Evolutionary conservation across 75 land plant species (phyloP), one percentile per base, ranked within the genome.

Genomic region (Selaginella tamariscina): DNA sequence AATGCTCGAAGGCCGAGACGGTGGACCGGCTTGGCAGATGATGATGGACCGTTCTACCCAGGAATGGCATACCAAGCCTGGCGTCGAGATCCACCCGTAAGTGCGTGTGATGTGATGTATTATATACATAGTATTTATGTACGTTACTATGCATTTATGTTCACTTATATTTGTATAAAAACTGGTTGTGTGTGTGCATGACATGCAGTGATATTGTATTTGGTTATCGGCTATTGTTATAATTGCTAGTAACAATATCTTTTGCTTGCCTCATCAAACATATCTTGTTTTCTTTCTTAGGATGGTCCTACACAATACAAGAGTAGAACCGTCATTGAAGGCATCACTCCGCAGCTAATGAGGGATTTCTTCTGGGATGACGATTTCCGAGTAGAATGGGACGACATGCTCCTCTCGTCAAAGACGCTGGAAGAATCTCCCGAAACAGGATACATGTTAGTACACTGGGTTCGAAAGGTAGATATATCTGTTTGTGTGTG

Each of bases 331-430:
- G 79, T 92, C 0, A 77, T 76, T 70, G 96, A 89, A 74, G 90
- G 89, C 74, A 80, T 79, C 20, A 72, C 81, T 0, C 90, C 97
- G 39, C 89, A 89, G 70, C n/a, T 74, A 44, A 69, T 92, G 71
- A 79, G 88, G 67, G 97, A 91, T 65, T 91, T 91, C 70, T 91
- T 88, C 74, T 89, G 95, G 95, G 94, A 91, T 56, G 97, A 91
- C 75, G 87, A 89, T 27, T 91, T 88, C 70, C 70, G 97, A 39
- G 29, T 69, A 9, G 82, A 73, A 59, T 92, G 97, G 97, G 97
- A 92, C 80, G 90, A 86, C 77, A 92, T 92, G 97, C 86, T 92
- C 33, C 28, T 84, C n/a, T 62, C 72, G 32, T 49, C 77, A 24
- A 33, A 69, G 28, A 80, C 84, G 8, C 72, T 82, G 73, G 97